Percentiles rank a stretch among this genome's conserved stretches.
These are phyloP conservation scores for Ogataea zsoltii DNA, from an alignment of 805 yeast genomes.

Conservation along the genomic window DNA sequence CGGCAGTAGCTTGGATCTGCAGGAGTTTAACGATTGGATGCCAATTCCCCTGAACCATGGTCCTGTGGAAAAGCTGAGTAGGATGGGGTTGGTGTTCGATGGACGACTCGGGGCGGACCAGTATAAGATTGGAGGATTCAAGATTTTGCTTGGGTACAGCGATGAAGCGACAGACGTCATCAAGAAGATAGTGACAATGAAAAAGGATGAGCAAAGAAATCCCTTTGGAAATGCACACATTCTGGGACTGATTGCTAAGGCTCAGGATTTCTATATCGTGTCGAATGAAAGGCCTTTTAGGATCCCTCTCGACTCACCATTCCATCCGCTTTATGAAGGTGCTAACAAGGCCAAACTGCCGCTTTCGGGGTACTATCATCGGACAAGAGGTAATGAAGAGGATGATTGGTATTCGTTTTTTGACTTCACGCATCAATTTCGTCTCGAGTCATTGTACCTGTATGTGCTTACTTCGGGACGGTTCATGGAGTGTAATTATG, in stretches of 20 bases:
- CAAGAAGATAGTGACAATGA: conserved; percentile 25
- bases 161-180: conserved; percentile 28
- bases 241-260: conserved; percentile 24
- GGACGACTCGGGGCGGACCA: conserved; percentile 17
- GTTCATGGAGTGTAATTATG: conserved; percentile 20
- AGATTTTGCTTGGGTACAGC: conserved; percentile 30
- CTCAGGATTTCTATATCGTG: conserved; percentile 24
- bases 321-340: conserved; percentile 32
- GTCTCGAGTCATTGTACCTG: conserved; percentile 38
- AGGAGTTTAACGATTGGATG: conserved; percentile 40
- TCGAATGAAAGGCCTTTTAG: conserved; percentile 26
- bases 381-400: no score
- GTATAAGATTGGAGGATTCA: conserved; percentile 24
- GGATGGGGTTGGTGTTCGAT: conserved; percentile 30
- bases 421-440: conserved; percentile 31
- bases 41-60: conserved; percentile 30
- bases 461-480: conserved; percentile 33
- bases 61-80: conserved; percentile 21
- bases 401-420: conserved; percentile 28
- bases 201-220: conserved; percentile 10
- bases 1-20: conserved; percentile 51
- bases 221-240: conserved; percentile 21
- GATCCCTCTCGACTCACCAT: conserved; percentile 26
- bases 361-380: conserved; percentile 21
- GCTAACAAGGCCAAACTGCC: conserved; percentile 23